Evolutionary conservation across 345 rosid genomes (phyloP).

Genomic region (Orychophragmus violaceus): DNA sequence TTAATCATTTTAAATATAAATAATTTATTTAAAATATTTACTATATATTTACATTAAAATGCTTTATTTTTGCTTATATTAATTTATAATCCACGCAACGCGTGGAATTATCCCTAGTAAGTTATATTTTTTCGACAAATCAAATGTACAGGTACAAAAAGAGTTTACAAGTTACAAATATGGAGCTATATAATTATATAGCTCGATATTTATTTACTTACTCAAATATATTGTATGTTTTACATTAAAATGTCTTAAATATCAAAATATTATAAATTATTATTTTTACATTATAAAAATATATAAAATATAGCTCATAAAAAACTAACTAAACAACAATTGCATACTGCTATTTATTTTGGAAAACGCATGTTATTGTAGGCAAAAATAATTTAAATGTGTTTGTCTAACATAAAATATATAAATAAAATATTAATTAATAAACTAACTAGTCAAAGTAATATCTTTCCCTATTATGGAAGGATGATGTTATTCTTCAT

Average conservation of each 20-base stretch:
- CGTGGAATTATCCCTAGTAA: too few relatives aligned
- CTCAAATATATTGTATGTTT: not conserved
- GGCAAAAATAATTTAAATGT: not conserved
- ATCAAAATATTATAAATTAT: not conserved
- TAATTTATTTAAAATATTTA: too few relatives aligned
- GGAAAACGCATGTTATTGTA: not conserved
- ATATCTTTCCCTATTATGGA: not conserved
- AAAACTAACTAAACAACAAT: not conserved
- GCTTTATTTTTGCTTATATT: too few relatives aligned
- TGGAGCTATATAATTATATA: not conserved
- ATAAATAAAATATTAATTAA: not conserved
- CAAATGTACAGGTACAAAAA: too few relatives aligned
- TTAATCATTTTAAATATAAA: too few relatives aligned
- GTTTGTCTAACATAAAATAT: not conserved
- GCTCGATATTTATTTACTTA: not conserved
- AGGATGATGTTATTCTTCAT: conserved; percentile 8
- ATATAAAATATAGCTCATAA: not conserved
- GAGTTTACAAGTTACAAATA: too few relatives aligned
- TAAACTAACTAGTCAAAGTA: conserved; percentile 16
- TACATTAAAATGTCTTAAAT: not conserved
- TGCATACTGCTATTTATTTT: too few relatives aligned
- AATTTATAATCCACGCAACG: too few relatives aligned
- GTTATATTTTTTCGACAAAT: too few relatives aligned
- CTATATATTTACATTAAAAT: too few relatives aligned
- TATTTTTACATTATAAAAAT: not conserved